Percentiles rank a stretch among this genome's conserved stretches.
Evolutionary conservation across 176 grass and related monocot species (phyloP).

Genomic region (Zizania latifolia): DNA sequence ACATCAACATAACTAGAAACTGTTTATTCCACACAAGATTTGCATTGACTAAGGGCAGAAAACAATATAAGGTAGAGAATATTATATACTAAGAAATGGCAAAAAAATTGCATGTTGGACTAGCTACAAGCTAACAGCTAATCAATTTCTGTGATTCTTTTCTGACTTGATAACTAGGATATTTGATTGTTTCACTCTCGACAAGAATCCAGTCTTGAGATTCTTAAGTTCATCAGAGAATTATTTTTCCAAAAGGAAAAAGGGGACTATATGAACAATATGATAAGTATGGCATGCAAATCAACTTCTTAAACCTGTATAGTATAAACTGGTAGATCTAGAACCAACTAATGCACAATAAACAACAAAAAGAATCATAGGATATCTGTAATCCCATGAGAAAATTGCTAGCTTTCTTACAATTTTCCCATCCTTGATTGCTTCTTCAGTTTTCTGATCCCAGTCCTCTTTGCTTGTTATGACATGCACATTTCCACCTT

Average conservation of each 20-base stretch:
- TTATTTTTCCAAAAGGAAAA: neutral
- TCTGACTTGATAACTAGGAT: neutral
- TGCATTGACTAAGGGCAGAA: neutral
- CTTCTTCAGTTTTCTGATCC: constrained; percentile 80
- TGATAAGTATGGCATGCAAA: neutral
- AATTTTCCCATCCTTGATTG: constrained; percentile 78
- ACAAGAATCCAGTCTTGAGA: neutral
- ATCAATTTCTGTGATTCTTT: neutral
- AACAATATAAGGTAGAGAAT: neutral
- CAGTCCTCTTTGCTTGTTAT: constrained; percentile 81
- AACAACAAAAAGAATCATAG: constrained; percentile 13
- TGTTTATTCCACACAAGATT: neutral
- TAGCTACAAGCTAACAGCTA: neutral
- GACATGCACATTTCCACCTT: constrained; percentile 79
- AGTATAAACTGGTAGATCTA: neutral
- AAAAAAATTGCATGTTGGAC: neutral
- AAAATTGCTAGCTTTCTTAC: constrained; percentile 42
- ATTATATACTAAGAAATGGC: neutral
- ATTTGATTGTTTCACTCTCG: neutral
- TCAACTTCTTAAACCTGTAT: neutral
- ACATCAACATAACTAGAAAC: neutral
- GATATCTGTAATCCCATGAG: neutral
- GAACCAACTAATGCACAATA: neutral
- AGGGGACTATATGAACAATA: neutral
- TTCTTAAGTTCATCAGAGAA: neutral